Conservation (phyloP, 106 monocot genomes). For the Acorus gramineus region DNA sequence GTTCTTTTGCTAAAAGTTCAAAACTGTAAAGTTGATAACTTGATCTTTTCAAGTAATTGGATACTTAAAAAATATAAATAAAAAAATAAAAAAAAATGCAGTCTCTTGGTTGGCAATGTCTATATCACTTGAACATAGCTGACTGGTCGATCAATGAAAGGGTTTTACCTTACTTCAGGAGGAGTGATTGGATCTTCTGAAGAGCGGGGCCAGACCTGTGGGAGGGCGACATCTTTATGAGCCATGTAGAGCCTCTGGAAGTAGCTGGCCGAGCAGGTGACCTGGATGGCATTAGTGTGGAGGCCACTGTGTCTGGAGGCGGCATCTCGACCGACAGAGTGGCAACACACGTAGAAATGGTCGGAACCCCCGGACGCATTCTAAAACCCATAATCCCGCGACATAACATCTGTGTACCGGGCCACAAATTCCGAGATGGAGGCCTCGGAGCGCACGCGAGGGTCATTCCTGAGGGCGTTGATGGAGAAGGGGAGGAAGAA, state of each 20-base stretch:
- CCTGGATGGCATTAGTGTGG: slow-evolving; percentile 4
- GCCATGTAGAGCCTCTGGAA: slow-evolving; percentile 12
- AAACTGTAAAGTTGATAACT: too few relatives aligned
- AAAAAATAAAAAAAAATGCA: too few relatives aligned
- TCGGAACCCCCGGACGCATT: slow-evolving; percentile 8
- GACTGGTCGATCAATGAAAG: too few relatives aligned
- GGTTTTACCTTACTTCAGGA: slow-evolving; percentile 1
- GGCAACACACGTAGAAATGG: slow-evolving; percentile 16
- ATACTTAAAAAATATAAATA: too few relatives aligned
- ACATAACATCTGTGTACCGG: background rate
- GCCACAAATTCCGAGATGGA: slow-evolving; percentile 5
- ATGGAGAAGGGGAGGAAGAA: slow-evolving; percentile 20
- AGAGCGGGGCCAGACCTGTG: slow-evolving; percentile 12
- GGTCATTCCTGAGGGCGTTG: slow-evolving; percentile 17
- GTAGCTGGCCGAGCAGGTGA: slow-evolving; percentile 13
- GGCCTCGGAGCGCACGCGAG: slow-evolving; percentile 4
- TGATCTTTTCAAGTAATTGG: too few relatives aligned
- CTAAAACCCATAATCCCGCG: slow-evolving; percentile 2
- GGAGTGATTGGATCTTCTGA: background rate
- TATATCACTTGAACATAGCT: too few relatives aligned
- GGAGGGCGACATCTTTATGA: slow-evolving; percentile 13
- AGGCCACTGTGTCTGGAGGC: background rate
- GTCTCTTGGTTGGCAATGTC: too few relatives aligned
- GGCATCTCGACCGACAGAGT: slow-evolving; percentile 12
- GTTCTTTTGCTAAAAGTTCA: too few relatives aligned